These are phyloP conservation scores for Elsinoe ampelina DNA, from an alignment of 2,329 filamentous ascomycete genomes.

Conservation along the genomic window DNA sequence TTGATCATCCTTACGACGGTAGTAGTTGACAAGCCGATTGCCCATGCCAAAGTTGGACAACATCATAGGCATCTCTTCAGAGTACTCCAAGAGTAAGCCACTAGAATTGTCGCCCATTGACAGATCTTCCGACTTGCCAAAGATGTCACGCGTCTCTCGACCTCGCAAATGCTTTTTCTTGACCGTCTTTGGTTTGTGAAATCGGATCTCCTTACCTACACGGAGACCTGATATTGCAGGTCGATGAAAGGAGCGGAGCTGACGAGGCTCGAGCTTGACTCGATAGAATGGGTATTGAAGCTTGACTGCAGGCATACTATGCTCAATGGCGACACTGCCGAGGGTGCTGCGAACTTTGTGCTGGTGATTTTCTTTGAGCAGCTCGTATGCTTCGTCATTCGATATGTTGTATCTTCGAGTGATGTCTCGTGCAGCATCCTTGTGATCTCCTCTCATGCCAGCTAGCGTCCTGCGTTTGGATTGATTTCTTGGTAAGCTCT, in stretches of 20 bases:
- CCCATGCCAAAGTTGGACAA: slow-evolving; percentile 98
- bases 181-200: slow-evolving; percentile 60
- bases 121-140: slow-evolving; percentile 69
- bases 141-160: slow-evolving; percentile 68
- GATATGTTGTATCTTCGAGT: slow-evolving; percentile 86
- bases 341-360: slow-evolving; percentile 91
- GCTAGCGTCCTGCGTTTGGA: slow-evolving; percentile 44
- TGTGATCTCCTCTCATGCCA: slow-evolving; percentile 58
- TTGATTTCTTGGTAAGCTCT: slow-evolving; percentile 55
- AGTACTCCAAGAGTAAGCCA: slow-evolving; percentile 85
- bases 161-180: slow-evolving; percentile 79
- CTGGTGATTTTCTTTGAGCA: slow-evolving; percentile 92
- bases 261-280: slow-evolving; percentile 62
- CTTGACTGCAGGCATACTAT: slow-evolving; percentile 83
- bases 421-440: slow-evolving; percentile 62
- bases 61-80: slow-evolving; percentile 83
- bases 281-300: slow-evolving; percentile 95
- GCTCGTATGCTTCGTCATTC: slow-evolving; percentile 91
- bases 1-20: slow-evolving; percentile 72
- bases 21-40: slow-evolving; percentile 92
- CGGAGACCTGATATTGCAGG: slow-evolving; percentile 53
- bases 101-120: slow-evolving; percentile 83
- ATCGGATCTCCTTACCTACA: slow-evolving; percentile 58
- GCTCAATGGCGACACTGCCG: slow-evolving; percentile 85
- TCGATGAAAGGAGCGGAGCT: slow-evolving; percentile 76